phyloP scores from a whole-genome alignment of 208 protist species.

The Acanthamoeba pearcei region DNA sequence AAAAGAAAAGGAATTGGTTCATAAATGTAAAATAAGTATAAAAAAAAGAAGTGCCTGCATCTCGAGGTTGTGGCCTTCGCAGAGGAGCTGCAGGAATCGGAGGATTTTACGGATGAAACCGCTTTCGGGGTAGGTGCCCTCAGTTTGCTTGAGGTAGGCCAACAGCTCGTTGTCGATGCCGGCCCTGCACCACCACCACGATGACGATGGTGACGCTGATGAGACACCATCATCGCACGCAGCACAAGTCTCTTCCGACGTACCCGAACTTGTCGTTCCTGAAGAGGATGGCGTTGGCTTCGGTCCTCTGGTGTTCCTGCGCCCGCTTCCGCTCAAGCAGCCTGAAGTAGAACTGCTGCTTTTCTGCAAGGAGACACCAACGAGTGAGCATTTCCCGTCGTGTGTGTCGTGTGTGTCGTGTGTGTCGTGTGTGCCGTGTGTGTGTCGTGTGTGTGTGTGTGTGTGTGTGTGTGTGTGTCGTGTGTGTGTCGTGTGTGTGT shows the following conservation, averaged over 20 bases:
- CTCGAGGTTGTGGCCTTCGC: constrained; percentile 69
- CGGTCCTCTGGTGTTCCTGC: constrained; percentile 36
- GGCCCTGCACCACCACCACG: neutral
- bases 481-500: too few relatives aligned
- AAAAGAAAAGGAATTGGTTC: too few relatives aligned
- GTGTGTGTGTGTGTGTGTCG: too few relatives aligned
- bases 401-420: too few relatives aligned
- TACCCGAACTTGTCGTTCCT: constrained; percentile 43
- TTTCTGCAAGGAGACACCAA: neutral
- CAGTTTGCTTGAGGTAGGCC: constrained; percentile 22
- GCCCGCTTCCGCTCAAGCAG: constrained; percentile 28
- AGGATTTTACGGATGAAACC: constrained; percentile 69
- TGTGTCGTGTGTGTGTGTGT: too few relatives aligned
- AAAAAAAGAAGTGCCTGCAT: neutral
- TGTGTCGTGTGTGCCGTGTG: too few relatives aligned
- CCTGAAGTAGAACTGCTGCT: constrained; percentile 58
- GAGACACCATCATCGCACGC: neutral
- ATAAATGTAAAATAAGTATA: neutral
- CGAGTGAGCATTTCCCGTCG: too few relatives aligned
- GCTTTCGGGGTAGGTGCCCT: constrained; percentile 29
- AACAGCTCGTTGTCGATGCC: constrained; percentile 31
- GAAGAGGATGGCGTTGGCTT: constrained; percentile 44
- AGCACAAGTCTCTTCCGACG: neutral
- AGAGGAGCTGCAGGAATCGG: constrained; percentile 72
- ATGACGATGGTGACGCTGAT: neutral